These are phyloP conservation scores for Solanum arcanum DNA, from an alignment of 257 asterid species.

Conservation along the genomic window DNA sequence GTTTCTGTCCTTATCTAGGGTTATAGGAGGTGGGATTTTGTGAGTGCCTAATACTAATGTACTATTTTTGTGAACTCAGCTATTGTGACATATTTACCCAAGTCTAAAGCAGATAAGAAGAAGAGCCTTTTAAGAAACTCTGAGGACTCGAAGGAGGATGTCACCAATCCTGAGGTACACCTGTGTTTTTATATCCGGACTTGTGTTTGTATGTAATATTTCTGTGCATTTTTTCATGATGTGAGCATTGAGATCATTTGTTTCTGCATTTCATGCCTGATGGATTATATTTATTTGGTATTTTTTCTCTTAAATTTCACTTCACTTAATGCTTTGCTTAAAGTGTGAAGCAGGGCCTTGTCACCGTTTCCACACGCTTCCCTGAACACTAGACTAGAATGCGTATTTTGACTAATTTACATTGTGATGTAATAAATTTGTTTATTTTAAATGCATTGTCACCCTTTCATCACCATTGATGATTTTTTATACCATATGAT, in stretches of 20 bases:
- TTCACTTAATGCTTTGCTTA: not conserved
- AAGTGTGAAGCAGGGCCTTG: not conserved
- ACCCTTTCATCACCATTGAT: not conserved
- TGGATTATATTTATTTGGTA: not conserved
- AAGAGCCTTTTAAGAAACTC: slow-evolving; percentile 72
- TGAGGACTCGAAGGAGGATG: slow-evolving; percentile 27
- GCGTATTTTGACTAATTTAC: not conserved
- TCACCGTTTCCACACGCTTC: not conserved
- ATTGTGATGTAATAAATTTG: not conserved
- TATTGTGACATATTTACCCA: slow-evolving; percentile 68
- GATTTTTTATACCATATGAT: not conserved
- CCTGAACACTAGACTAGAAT: not conserved
- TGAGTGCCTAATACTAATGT: not conserved
- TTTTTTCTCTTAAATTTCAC: too few relatives aligned
- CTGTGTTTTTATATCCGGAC: not conserved
- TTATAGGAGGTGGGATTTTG: not conserved
- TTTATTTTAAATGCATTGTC: not conserved
- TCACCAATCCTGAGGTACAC: not conserved
- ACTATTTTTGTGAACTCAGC: slow-evolving; percentile 29
- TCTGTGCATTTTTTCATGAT: not conserved
- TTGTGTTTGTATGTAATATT: not conserved
- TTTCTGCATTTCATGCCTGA: not conserved
- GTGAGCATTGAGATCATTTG: not conserved
- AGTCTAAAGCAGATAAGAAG: slow-evolving; percentile 63
- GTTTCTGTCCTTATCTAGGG: not conserved